Conservation (phyloP, 352 stramenopile species). For the Nothophytophthora sp. region DNA sequence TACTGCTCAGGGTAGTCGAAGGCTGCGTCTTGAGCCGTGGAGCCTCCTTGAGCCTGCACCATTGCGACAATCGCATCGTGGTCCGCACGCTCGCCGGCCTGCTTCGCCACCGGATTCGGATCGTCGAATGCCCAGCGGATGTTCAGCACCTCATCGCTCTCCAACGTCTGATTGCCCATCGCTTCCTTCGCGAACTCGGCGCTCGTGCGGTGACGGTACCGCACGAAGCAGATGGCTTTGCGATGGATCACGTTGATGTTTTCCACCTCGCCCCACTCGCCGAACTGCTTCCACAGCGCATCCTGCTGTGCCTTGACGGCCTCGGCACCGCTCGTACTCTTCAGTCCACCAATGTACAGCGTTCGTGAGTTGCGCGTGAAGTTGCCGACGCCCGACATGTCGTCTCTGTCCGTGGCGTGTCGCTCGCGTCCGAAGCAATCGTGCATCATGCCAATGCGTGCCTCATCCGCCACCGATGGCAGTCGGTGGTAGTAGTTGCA, state of each 20-base stretch:
- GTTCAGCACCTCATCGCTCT: slow-evolving; percentile 90
- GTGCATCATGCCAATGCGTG: slow-evolving; percentile 83
- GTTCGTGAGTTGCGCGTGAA: slow-evolving; percentile 92
- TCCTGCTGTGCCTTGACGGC: slow-evolving; percentile 60
- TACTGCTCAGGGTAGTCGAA: slow-evolving; percentile 84
- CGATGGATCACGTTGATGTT: slow-evolving; percentile 93
- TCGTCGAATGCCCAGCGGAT: slow-evolving; percentile 94
- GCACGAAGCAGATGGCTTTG: slow-evolving; percentile 91
- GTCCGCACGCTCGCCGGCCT: slow-evolving; percentile 84
- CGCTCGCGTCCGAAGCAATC: slow-evolving; percentile 93
- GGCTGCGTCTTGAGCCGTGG: slow-evolving; percentile 52
- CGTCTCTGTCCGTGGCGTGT: slow-evolving; percentile 91
- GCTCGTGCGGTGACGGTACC: slow-evolving; percentile 79
- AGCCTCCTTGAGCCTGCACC: slow-evolving; percentile 67
- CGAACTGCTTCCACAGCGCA: slow-evolving; percentile 86
- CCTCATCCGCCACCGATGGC: slow-evolving; percentile 73
- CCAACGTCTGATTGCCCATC: slow-evolving; percentile 91
- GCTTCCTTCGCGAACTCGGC: slow-evolving; percentile 88
- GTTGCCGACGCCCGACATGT: slow-evolving; percentile 93
- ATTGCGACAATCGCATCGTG: slow-evolving; percentile 89
- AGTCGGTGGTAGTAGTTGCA: slow-evolving; percentile 94
- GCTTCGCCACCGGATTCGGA: slow-evolving; percentile 92
- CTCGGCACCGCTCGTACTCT: slow-evolving; percentile 46
- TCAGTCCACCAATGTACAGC: slow-evolving; percentile 90
- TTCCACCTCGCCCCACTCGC: slow-evolving; percentile 94